Evolutionary conservation across 805 yeast species (phyloP).

Genomic region (Metschnikowia santaceciliae): DNA sequence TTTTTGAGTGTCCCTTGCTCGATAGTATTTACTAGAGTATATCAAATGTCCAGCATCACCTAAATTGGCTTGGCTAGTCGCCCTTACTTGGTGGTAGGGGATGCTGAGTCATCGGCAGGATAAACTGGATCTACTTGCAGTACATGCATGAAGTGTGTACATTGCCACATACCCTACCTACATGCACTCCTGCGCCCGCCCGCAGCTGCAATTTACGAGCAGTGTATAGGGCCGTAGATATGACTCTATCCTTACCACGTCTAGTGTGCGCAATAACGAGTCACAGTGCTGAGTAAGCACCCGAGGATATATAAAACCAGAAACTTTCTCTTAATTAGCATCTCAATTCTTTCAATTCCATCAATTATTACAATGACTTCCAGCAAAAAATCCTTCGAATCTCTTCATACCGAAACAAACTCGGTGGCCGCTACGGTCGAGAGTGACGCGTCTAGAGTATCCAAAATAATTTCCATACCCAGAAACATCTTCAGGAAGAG

Average conservation of each 20-base stretch:
- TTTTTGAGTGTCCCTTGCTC: no score
- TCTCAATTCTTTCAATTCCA: no score
- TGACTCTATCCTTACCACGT: neutral
- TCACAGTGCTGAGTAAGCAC: neutral
- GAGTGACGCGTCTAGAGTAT: neutral
- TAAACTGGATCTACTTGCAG: neutral
- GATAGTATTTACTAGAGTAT: no score
- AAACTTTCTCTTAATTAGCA: neutral
- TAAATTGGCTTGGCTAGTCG: no score
- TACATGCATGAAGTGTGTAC: neutral
- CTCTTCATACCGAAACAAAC: conserved; percentile 3
- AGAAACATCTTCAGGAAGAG: conserved; percentile 1
- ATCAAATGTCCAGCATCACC: no score
- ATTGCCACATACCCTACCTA: neutral
- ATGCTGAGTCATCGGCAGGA: neutral
- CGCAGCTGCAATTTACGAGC: neutral
- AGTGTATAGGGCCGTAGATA: neutral
- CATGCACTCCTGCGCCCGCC: neutral
- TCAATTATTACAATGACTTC: neutral
- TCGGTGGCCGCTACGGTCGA: conserved; percentile 9
- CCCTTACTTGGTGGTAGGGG: neutral
- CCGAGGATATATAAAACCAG: neutral
- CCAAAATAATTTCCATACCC: conserved; percentile 2
- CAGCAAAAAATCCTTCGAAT: conserved; percentile 11
- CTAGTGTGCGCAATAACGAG: neutral